Evolutionary conservation across 257 asterid genomes (phyloP).

Genomic region (Solanum sejunctum): DNA sequence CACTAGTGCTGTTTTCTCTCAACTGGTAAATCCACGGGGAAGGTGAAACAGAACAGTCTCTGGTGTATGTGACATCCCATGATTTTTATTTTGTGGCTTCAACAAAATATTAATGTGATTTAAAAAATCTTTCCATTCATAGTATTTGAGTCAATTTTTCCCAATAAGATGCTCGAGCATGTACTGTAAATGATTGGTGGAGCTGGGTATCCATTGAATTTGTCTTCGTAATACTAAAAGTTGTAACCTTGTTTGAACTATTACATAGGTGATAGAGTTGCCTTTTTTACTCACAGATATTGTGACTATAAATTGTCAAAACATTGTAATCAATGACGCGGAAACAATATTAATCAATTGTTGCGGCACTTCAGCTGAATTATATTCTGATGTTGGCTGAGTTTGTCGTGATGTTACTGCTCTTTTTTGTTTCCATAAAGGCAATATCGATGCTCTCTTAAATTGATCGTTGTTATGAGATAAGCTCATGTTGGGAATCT

Average conservation of each 20-base stretch:
- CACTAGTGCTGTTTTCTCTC: constrained; percentile 65
- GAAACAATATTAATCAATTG: neutral
- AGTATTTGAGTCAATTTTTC: constrained; percentile 9
- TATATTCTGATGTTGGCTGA: neutral
- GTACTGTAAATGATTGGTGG: constrained; percentile 17
- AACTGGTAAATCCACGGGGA: constrained; percentile 76
- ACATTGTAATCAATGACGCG: constrained; percentile 2
- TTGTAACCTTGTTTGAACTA: constrained; percentile 20
- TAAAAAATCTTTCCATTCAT: constrained; percentile 19
- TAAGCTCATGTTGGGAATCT: neutral
- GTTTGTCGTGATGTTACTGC: neutral
- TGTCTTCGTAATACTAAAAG: constrained; percentile 19
- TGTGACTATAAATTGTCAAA: neutral
- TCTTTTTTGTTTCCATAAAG: neutral
- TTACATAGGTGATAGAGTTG: constrained; percentile 24
- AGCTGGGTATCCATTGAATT: constrained; percentile 11
- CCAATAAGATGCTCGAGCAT: constrained; percentile 9
- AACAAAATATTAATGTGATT: constrained; percentile 7
- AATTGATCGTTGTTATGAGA: neutral
- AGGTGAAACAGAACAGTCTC: constrained; percentile 21
- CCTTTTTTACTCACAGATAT: neutral
- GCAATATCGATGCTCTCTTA: neutral
- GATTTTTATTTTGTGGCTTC: neutral
- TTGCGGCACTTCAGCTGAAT: neutral
- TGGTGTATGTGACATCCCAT: neutral